These are phyloP conservation scores for Cladosporium cucumerinum DNA, from an alignment of 2,329 filamentous ascomycete genomes.

Conservation along the genomic window DNA sequence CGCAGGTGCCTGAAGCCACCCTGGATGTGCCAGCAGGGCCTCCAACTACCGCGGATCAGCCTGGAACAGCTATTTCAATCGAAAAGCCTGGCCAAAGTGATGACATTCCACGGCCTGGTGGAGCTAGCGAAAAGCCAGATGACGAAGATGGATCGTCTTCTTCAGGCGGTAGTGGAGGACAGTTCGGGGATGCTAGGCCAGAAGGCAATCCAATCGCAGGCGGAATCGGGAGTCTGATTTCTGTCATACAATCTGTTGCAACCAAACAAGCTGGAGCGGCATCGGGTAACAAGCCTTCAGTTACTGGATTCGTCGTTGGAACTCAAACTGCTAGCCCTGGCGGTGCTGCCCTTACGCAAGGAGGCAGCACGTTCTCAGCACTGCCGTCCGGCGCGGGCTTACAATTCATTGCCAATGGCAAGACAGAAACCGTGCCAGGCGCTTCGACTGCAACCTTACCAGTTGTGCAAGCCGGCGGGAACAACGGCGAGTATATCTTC, in stretches of 20 bases:
- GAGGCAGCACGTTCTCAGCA: constrained; percentile 6
- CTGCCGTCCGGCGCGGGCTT: constrained; percentile 10
- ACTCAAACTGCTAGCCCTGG: neutral
- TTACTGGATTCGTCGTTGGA: neutral
- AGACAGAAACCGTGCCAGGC: neutral
- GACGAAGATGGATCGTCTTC: neutral
- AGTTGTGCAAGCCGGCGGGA: neutral
- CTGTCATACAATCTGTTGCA: constrained; percentile 2
- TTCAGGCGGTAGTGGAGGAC: neutral
- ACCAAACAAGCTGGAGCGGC: neutral
- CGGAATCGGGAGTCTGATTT: neutral
- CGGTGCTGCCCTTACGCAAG: neutral
- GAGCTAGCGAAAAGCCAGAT: neutral
- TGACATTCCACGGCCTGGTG: neutral
- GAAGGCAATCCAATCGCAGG: neutral
- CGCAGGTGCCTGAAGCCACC: neutral
- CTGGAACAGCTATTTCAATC: neutral
- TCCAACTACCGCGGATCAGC: neutral
- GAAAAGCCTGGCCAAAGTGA: neutral
- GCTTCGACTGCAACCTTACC: neutral
- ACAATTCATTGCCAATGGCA: neutral
- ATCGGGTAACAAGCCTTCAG: neutral
- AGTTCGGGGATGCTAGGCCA: neutral
- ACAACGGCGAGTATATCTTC: neutral
- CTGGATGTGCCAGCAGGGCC: neutral